Conservation (phyloP, 2,329 filamentous ascomycete species). For the Diaporthe citrichinensis region DNA sequence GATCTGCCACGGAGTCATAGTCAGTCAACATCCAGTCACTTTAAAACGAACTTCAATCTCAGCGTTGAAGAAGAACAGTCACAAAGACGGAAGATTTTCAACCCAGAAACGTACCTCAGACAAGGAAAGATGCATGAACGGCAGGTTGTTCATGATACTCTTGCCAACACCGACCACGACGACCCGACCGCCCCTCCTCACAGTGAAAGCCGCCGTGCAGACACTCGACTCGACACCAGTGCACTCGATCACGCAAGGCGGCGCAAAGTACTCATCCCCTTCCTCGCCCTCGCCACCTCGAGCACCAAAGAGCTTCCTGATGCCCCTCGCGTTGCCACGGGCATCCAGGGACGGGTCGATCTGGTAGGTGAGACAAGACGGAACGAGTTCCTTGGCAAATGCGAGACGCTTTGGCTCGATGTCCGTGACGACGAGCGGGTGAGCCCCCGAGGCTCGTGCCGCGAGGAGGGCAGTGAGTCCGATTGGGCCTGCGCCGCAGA, state of each 20-base stretch:
- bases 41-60: background rate
- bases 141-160: constrained; percentile 74
- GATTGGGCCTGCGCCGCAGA: constrained; percentile 76
- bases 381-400: constrained; percentile 72
- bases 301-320: constrained; percentile 67
- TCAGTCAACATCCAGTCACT: background rate
- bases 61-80: background rate
- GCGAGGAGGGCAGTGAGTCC: constrained; percentile 71
- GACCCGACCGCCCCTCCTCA: constrained; percentile 70
- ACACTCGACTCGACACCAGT: constrained; percentile 77
- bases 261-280: constrained; percentile 67
- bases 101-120: constrained; percentile 62
- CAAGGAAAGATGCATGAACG: constrained; percentile 76
- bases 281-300: constrained; percentile 40
- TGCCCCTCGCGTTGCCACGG: constrained; percentile 64
- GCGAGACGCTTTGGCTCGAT: constrained; percentile 68
- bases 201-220: constrained; percentile 69
- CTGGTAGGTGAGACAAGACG: constrained; percentile 67
- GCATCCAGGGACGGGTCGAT: constrained; percentile 61
- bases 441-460: constrained; percentile 72
- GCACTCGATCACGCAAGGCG: constrained; percentile 73
- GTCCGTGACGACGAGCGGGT: constrained; percentile 76
- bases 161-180: constrained; percentile 76
- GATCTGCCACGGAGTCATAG: constrained; percentile 59
- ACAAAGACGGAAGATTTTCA: too few species aligned